These are phyloP conservation scores for Ilex asprella DNA, from an alignment of 257 asterid species.

Conservation along the genomic window DNA sequence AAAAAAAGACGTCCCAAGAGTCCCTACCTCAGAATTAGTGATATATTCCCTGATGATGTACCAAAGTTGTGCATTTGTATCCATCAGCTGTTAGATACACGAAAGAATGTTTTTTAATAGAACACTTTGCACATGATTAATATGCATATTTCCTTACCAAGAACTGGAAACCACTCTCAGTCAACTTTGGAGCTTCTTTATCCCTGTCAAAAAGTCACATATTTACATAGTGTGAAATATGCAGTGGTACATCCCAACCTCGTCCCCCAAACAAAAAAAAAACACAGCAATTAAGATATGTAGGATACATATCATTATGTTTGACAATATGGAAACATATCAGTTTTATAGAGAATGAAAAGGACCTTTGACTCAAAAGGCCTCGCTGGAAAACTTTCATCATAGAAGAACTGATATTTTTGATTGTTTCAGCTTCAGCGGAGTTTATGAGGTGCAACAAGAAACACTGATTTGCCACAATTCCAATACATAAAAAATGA, in stretches of 20 bases:
- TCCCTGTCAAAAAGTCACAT: slow-evolving; percentile 53
- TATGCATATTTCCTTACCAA: slow-evolving; percentile 51
- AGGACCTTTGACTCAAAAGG: slow-evolving; percentile 86
- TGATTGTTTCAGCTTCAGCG: slow-evolving; percentile 67
- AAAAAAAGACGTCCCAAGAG: slow-evolving; percentile 1
- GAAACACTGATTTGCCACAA: slow-evolving; percentile 64
- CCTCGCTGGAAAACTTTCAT: slow-evolving; percentile 96
- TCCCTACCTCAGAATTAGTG: slow-evolving; percentile 76
- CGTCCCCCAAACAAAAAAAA: not conserved
- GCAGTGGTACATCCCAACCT: not conserved
- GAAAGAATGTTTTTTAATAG: slow-evolving; percentile 25
- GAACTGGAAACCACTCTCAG: slow-evolving; percentile 96
- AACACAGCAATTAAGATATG: not conserved
- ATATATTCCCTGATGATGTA: slow-evolving; percentile 97
- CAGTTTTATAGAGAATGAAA: slow-evolving; percentile 12
- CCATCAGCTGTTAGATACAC: slow-evolving; percentile 75
- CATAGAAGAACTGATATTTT: slow-evolving; percentile 87
- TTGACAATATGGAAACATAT: not conserved
- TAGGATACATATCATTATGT: not conserved
- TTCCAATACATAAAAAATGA: slow-evolving; percentile 34
- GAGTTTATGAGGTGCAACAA: slow-evolving; percentile 96
- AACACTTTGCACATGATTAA: slow-evolving; percentile 16
- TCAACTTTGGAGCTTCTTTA: slow-evolving; percentile 72
- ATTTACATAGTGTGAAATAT: no score
- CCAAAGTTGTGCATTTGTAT: slow-evolving; percentile 97